Percentiles rank a stretch among this genome's conserved stretches.
These are phyloP conservation scores for Fusarium sp. DNA, from an alignment of 2,329 filamentous ascomycete species.

Conservation along the genomic window DNA sequence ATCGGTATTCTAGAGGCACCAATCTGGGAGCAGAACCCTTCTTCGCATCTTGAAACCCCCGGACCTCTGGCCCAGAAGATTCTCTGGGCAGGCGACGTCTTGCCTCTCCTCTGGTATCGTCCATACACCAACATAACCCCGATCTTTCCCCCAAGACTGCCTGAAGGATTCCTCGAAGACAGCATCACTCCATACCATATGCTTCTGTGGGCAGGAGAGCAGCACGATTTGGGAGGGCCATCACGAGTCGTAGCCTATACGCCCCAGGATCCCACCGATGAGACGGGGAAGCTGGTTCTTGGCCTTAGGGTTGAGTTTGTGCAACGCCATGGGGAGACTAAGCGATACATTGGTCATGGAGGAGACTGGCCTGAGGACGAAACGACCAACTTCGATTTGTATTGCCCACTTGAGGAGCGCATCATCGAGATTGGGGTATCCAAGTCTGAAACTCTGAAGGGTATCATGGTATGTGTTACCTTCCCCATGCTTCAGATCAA, in stretches of 20 bases:
- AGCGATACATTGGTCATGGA: not conserved
- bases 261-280: not conserved
- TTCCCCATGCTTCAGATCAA: not conserved
- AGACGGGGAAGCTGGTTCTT: not conserved
- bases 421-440: slow-evolving; percentile 10
- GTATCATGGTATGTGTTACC: slow-evolving; percentile 2
- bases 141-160: not conserved
- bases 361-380: not conserved
- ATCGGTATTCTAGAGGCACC: not conserved
- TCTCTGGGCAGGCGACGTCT: not conserved
- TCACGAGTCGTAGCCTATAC: not conserved
- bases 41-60: not conserved
- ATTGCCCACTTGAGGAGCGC: not conserved
- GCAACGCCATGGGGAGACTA: not conserved
- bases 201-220: not conserved
- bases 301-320: not conserved
- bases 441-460: not conserved
- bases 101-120: not conserved
- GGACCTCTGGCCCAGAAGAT: not conserved
- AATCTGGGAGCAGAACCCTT: not conserved
- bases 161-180: not conserved
- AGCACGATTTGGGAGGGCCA: not conserved
- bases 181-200: not conserved
- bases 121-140: not conserved
- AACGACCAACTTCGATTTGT: not conserved